Base-by-base conservation (phyloP, 345 rosid genomes). In the Salix viminalis region DNA sequence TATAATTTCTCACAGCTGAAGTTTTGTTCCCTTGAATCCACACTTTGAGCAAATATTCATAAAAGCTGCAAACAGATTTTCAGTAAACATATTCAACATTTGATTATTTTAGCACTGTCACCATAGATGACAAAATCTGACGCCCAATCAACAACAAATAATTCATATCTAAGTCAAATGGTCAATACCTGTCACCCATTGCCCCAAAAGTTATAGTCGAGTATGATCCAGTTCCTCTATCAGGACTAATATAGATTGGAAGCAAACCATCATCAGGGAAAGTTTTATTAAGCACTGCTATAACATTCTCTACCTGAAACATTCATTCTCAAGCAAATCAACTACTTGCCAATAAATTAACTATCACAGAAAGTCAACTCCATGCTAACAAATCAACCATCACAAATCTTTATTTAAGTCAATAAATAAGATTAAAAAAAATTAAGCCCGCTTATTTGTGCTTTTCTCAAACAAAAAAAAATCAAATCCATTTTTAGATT, bases 1-100 rank as follows among this genome's bases (percentile, higher is more conserved):
- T 90, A 71, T 94, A 96, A 48, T 48, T 83, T 80, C 82, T 89
- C 74, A 96, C 91, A 41, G 86, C 84, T 73, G 90, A 82, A n/a
- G 98, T 94, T 88, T 84, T 91, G 85, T 91, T 94, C 76, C 99
- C 99, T 79, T 94, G 97, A 72, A 94, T 84, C 99, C 99, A 96
- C 76, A 88, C 98, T 83, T 94, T 96, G 81, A 96, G 99, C 86
- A 96, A 83, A 83, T 96, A 96, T 75, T 96, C 99, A 71, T 96
- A 96, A 78, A 96, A 96, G 88, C 99, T 96, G 89, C 83, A 80
- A 78, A 58, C 21, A 65, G 58, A 69, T 62, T 66, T 74, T 48
- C 34, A 62, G 68, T 56, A 28, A 42, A 67, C 28, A 66, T 70
- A 56, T 21, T 26, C 16, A 75, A 30, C 50, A 36, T 23, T 50